These are phyloP conservation scores for Chlorella sp. DNA, from an alignment of 139 green algal species.

Conservation along the genomic window DNA sequence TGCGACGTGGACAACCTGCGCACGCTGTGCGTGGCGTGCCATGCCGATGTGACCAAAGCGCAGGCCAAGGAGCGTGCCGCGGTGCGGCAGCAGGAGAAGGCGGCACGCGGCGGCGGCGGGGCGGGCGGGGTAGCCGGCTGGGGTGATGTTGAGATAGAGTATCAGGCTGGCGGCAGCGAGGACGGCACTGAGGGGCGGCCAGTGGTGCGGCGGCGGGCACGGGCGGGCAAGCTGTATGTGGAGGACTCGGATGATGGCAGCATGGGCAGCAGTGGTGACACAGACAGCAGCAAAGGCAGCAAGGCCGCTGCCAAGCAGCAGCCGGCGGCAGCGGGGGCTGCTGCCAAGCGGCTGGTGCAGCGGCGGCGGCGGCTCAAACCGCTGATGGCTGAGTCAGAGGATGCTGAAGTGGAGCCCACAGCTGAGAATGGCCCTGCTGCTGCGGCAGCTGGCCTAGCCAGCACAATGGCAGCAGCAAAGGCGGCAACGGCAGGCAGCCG, in stretches of 20 bases:
- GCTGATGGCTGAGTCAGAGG: not conserved
- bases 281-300: not conserved
- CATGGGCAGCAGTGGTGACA: too few relatives aligned
- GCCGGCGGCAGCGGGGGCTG: not conserved
- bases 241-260: not conserved
- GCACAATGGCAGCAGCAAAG: not conserved
- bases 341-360: not conserved
- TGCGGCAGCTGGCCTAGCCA: not conserved
- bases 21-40: slow-evolving; percentile 90
- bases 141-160: not conserved
- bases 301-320: not conserved
- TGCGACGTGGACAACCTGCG: slow-evolving; percentile 92
- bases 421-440: not conserved
- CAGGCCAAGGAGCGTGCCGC: slow-evolving; percentile 60
- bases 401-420: not conserved
- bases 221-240: not conserved
- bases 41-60: slow-evolving; percentile 68
- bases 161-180: not conserved
- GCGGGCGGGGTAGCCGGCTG: not conserved
- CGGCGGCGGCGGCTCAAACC: slow-evolving; percentile 2
- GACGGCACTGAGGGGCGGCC: not conserved
- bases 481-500: not conserved
- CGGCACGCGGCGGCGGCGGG: not conserved
- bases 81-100: not conserved
- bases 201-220: slow-evolving; percentile 9